These are phyloP conservation scores for Blastobotrys raffinosifermentans DNA, from an alignment of 1,139 yeast species.

Conservation along the genomic window DNA sequence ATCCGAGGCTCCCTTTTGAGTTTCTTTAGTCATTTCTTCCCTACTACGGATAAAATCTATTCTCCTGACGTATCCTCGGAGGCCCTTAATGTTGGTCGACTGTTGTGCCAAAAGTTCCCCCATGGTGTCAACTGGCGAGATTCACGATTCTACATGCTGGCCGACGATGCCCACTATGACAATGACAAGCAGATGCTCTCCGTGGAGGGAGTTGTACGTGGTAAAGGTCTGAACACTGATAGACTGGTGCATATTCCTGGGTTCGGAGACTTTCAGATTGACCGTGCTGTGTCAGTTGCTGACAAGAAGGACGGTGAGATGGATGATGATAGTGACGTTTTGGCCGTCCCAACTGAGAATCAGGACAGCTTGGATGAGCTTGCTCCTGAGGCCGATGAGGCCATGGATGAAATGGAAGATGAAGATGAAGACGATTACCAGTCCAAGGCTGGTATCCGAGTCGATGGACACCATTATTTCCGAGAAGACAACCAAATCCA, in stretches of 20 bases:
- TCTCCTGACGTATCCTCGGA: conserved; percentile 66
- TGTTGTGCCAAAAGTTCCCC: conserved; percentile 80
- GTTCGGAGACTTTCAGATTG: conserved; percentile 80
- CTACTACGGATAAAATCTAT: conserved; percentile 71
- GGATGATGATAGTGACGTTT: conserved; percentile 30
- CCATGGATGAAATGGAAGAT: conserved; percentile 44
- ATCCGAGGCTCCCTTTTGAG: conserved; percentile 76
- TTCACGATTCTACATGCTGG: conserved; percentile 76
- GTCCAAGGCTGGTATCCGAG: conserved; percentile 52
- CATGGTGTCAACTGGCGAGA: conserved; percentile 89
- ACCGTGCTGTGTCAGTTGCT: conserved; percentile 38
- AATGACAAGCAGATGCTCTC: conserved; percentile 41
- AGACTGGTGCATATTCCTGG: conserved; percentile 83
- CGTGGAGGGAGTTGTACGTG: conserved; percentile 82
- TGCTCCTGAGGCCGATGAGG: conserved; percentile 47
- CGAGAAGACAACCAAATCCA: conserved; percentile 33
- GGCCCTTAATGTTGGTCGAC: conserved; percentile 62
- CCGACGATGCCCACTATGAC: conserved; percentile 53
- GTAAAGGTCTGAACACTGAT: conserved; percentile 72
- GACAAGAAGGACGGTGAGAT: conserved; percentile 22
- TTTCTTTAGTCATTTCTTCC: conserved; percentile 85
- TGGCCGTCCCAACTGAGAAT: conserved; percentile 42
- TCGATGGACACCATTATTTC: conserved; percentile 66
- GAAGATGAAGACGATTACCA: conserved; percentile 41
- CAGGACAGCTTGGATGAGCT: conserved; percentile 66